Evolutionary conservation across 2,329 filamentous ascomycete genomes (phyloP).

Genomic region (Fusarium sp.): DNA sequence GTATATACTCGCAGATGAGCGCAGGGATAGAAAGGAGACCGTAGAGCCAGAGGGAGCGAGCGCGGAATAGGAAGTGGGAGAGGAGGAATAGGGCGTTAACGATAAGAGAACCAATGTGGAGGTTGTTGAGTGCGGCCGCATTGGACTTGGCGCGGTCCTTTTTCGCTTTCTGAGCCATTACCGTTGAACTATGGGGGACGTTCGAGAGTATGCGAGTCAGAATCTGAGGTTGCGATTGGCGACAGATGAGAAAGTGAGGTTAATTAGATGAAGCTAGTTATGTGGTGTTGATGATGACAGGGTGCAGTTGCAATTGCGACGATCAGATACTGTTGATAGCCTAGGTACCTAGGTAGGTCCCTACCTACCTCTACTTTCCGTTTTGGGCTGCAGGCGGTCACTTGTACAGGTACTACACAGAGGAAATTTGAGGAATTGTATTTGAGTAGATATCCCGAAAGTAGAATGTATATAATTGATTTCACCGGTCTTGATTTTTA

Average conservation of each 20-base stretch:
- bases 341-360: too few species aligned
- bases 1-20: conserved; percentile 83
- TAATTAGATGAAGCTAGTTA: neutral
- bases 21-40: conserved; percentile 79
- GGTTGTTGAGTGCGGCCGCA: conserved; percentile 79
- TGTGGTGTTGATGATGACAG: conserved; percentile 10
- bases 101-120: conserved; percentile 80
- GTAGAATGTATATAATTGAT: too few species aligned
- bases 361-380: conserved; percentile 38
- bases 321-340: too few species aligned
- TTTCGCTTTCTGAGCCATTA: conserved; percentile 74
- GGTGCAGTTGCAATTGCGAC: conserved; percentile 12
- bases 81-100: conserved; percentile 83
- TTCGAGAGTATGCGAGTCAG: neutral
- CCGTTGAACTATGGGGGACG: neutral
- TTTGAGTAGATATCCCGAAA: too few species aligned
- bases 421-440: too few species aligned
- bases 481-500: too few species aligned
- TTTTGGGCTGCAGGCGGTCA: neutral
- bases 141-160: conserved; percentile 83
- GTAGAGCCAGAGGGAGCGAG: conserved; percentile 77
- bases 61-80: conserved; percentile 74
- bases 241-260: neutral
- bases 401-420: too few species aligned
- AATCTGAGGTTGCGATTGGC: neutral